Evolutionary conservation across 1,139 yeast genomes (phyloP).

Genomic region (Saccharomyces pastorianus): DNA sequence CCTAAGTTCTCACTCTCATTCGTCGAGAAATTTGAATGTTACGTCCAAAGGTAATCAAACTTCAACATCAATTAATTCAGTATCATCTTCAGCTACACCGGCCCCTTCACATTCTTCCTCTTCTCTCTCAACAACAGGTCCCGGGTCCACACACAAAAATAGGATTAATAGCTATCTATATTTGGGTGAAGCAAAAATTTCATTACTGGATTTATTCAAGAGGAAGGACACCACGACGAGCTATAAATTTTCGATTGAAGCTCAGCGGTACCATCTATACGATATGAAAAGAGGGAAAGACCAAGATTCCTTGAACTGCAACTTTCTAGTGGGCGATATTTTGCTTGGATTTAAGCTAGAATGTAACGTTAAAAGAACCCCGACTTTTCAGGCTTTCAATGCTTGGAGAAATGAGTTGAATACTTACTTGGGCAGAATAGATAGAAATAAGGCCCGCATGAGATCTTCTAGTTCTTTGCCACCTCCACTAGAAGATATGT

Average conservation of each 20-base stretch:
- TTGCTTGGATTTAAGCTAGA: slow-evolving; percentile 19
- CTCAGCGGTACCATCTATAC: slow-evolving; percentile 24
- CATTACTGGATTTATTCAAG: slow-evolving; percentile 24
- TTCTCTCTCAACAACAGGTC: neutral
- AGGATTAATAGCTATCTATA: slow-evolving; percentile 16
- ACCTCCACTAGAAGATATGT: neutral
- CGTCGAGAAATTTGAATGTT: neutral
- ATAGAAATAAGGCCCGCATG: neutral
- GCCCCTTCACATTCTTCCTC: neutral
- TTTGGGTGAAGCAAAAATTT: slow-evolving; percentile 27
- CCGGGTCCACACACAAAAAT: neutral
- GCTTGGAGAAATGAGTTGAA: slow-evolving; percentile 16
- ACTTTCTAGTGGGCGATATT: slow-evolving; percentile 22
- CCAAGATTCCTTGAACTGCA: neutral
- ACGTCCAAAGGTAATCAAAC: neutral
- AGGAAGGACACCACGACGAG: slow-evolving; percentile 12
- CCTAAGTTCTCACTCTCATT: slow-evolving; percentile 1
- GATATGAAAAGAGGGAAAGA: slow-evolving; percentile 21
- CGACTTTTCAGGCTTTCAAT: slow-evolving; percentile 18
- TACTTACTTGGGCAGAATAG: neutral
- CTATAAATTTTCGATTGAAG: slow-evolving; percentile 14
- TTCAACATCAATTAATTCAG: neutral
- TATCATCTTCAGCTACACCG: neutral
- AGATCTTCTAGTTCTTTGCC: neutral
- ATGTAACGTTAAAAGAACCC: slow-evolving; percentile 11